Base-by-base conservation (phyloP, 208 protist species). In the Borovskyia barvae region DNA sequence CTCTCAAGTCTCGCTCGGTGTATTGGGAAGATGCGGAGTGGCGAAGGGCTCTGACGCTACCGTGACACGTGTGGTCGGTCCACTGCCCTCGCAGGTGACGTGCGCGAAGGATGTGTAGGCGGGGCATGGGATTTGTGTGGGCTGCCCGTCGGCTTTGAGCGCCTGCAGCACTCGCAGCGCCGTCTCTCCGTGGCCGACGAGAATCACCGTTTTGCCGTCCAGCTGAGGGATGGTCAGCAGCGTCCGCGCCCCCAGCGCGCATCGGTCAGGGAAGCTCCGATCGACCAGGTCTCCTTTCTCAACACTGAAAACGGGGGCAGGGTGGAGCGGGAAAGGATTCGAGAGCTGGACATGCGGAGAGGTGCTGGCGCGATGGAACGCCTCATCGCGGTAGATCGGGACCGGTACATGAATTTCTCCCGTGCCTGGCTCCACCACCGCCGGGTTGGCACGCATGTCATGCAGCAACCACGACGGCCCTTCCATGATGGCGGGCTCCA, bases 401-500 rank as follows among this genome's bases (percentile, higher is more conserved):
- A 67, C 37, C 11, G 73, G 73, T 37, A 65, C 74, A 28, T 55
- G 22, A 32, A 85, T 72, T 28, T 26, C n/a, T 7, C 51, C 40
- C 14, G n/a, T 41, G 33, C 37, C 25, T n/a, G 47, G 35, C 37
- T 47, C 37, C 35, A 52, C 54, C 15, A 82, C 50, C 2, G 41
- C 35, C 1, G 39, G 62, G 50, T 84, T 84, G 37, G 62, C 61
- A 5, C 20, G 12, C 77, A 85, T 79, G 43, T 85, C 78, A 3
- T 45, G 45, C 32, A 72, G 75, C 39, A 80, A 32, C 78, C 78
- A 85, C 33, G 68, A 64, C 19, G 68, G 42, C 0, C 72, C 72
- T 20, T 85, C 78, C 42, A 74, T 72, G 40, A 80, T 50, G 20
- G 51, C 40, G 6, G 73, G 78, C 65, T 85, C 78, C 7, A 80